A percentile compares a stretch with the other conserved stretches of the same genome.
Evolutionary conservation across 768 basidiomycete genomes (phyloP).

Genomic region (Austroboletus festivus): DNA sequence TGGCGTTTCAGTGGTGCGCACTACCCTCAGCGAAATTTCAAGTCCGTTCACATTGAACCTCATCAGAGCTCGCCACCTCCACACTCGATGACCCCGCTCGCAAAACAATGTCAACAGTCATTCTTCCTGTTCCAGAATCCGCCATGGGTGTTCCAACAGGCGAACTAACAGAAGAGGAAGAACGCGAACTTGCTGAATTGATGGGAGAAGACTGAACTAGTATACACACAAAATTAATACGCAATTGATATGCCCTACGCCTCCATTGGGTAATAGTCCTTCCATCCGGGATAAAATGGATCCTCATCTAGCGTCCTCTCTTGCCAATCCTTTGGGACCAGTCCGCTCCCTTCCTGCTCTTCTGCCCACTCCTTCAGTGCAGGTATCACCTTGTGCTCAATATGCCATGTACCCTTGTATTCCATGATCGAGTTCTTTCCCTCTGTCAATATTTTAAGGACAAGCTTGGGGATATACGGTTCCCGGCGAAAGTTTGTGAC

Average conservation of each 20-base stretch:
- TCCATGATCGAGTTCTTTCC: constrained; percentile 38
- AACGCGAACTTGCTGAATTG: constrained; percentile 82
- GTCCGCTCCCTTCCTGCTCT: constrained; percentile 46
- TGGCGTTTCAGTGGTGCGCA: constrained; percentile 71
- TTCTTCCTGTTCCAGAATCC: constrained; percentile 28
- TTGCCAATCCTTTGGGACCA: constrained; percentile 47
- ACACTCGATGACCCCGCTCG: constrained; percentile 21
- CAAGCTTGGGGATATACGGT: constrained; percentile 45
- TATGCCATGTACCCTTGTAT: constrained; percentile 43
- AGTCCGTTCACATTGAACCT: not conserved
- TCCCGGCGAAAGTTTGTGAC: constrained; percentile 41
- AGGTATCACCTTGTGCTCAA: constrained; percentile 45
- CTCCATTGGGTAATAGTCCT: constrained; percentile 24
- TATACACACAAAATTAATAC: too few relatives aligned
- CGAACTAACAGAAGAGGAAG: constrained; percentile 82
- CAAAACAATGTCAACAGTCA: constrained; percentile 13
- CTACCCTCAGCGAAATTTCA: not conserved
- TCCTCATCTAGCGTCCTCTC: constrained; percentile 48
- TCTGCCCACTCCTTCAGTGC: constrained; percentile 43
- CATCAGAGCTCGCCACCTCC: constrained; percentile 27
- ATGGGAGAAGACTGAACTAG: constrained; percentile 44
- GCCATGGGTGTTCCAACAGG: constrained; percentile 29
- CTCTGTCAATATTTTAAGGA: constrained; percentile 43
- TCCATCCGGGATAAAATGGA: constrained; percentile 51
- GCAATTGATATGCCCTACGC: constrained; percentile 5